Conservation (phyloP, 768 basidiomycete species). For the Phlebiopsis flavidoalba region DNA sequence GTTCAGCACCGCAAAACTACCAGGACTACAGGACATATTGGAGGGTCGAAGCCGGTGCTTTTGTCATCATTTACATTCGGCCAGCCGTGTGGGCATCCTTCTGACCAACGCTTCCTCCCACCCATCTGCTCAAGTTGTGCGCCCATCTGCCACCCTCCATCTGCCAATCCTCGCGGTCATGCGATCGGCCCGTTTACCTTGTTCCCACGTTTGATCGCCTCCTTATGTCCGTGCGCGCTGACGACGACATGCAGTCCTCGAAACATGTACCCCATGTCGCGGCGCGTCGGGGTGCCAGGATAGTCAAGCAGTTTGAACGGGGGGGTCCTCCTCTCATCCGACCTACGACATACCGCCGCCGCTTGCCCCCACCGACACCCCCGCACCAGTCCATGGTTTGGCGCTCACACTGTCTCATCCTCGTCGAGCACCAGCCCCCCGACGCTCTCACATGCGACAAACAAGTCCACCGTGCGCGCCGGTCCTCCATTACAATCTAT, state of each 20-base stretch:
- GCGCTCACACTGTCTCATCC: conserved; percentile 24
- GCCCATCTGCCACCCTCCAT: conserved; percentile 17
- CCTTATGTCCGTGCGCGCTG: conserved; percentile 1
- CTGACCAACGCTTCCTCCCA: background rate
- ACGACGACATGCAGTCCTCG: conserved; percentile 45
- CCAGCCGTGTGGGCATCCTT: background rate
- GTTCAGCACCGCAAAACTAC: conserved; percentile 65
- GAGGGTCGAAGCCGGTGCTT: conserved; percentile 79
- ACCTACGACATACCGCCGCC: conserved; percentile 54
- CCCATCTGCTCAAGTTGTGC: conserved; percentile 3
- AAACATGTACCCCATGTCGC: conserved; percentile 59
- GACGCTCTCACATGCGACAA: conserved; percentile 33
- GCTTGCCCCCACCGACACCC: conserved; percentile 12
- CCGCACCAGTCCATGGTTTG: background rate
- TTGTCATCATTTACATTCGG: conserved; percentile 15
- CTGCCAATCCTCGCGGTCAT: conserved; percentile 6
- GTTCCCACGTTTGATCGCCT: conserved; percentile 1
- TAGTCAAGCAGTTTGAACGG: conserved; percentile 70
- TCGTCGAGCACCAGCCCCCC: conserved; percentile 26
- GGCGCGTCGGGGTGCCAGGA: conserved; percentile 63
- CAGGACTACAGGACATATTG: conserved; percentile 78
- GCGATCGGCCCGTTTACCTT: conserved; percentile 1
- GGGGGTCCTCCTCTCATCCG: conserved; percentile 65
- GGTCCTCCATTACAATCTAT: conserved; percentile 54
- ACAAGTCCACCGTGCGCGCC: conserved; percentile 55